Base-by-base conservation (phyloP, 75 land plant genomes). In the Picea sitchensis region DNA sequence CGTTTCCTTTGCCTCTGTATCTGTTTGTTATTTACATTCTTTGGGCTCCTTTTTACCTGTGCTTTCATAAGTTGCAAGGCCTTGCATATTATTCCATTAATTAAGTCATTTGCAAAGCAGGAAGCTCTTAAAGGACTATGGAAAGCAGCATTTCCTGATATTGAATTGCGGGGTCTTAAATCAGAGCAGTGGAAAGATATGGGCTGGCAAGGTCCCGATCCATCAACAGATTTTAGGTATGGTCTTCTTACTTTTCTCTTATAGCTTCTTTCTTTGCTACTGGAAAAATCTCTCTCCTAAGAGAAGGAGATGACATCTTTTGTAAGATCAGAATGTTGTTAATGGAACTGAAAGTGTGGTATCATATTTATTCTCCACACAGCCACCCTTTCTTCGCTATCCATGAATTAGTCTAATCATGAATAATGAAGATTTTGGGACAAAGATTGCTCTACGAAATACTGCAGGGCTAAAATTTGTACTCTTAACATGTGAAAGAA, bases 161-260 rank as follows among this genome's bases (percentile, higher is more conserved):
- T 76, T 36, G 82, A 78, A 30, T 67, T 90, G 65, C 73, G 51
- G 23, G 90, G 88, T 21, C 82, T 90, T 57, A 80, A 86, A 5
- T 83, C 91, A 51, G 92, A 89, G 73, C 86, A 90, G 60, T 90
- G 92, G 92, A 90, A 90, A 84, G 88, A 90, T 38, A 90, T 90
- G 92, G 92, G 92, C 14, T 90, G 92, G 92, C 92, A 90, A 81
- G 92, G 92, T 14, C 77, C 83, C 13, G 88, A 90, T 80, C 92
- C 92, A 60, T 80, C 92, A 59, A 90, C 92, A 13, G 92, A 90
- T 83, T 90, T 90, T 86, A 90, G 89, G 88, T 85, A 65, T 8
- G 14, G 56, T 80, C 20, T 32, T 75, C 18, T 51, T 51, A 51
- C 56, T 12, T 51, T 51, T 12, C 56, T 51, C 12, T 51, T 51